Conservation (phyloP, 345 rosid genomes). For the Geranium rotundifolium region DNA sequence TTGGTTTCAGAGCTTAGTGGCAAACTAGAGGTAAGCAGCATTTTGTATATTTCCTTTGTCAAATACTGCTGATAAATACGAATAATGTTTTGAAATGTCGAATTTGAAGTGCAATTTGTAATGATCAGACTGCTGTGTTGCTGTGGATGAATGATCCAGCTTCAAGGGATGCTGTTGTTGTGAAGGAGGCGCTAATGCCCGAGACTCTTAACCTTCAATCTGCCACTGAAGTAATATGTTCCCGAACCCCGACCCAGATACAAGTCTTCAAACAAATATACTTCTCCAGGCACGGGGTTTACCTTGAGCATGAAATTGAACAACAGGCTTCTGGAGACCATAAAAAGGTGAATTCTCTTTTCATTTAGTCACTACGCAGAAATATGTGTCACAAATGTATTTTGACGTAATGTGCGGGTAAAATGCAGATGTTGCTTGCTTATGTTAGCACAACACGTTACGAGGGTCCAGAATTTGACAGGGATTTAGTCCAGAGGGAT, state of each 20-base stretch:
- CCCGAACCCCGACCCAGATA: conserved; percentile 56
- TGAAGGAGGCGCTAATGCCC: conserved; percentile 22
- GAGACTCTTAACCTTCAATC: conserved; percentile 13
- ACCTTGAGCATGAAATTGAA: conserved; percentile 44
- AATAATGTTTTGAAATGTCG: neutral
- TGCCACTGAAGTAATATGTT: conserved; percentile 54
- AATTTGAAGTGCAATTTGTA: neutral
- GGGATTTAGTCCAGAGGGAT: conserved; percentile 28
- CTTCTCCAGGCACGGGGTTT: conserved; percentile 27
- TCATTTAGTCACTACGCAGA: neutral
- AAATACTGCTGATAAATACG: too few relatives aligned
- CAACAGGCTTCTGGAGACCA: conserved; percentile 34
- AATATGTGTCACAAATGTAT: neutral
- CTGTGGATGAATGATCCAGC: conserved; percentile 65
- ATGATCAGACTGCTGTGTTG: conserved; percentile 41
- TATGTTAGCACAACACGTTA: conserved; percentile 31
- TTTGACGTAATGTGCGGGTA: neutral
- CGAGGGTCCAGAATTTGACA: conserved; percentile 45
- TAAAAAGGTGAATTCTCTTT: conserved; percentile 24
- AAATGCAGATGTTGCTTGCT: conserved; percentile 45
- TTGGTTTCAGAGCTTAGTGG: conserved; percentile 50
- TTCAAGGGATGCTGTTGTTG: conserved; percentile 45
- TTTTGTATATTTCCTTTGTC: neutral
- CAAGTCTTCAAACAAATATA: conserved; percentile 48
- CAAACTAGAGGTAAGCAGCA: conserved; percentile 36